Conservation (phyloP, 164 flowering plant genomes). For the Aristolochia fimbriata region DNA sequence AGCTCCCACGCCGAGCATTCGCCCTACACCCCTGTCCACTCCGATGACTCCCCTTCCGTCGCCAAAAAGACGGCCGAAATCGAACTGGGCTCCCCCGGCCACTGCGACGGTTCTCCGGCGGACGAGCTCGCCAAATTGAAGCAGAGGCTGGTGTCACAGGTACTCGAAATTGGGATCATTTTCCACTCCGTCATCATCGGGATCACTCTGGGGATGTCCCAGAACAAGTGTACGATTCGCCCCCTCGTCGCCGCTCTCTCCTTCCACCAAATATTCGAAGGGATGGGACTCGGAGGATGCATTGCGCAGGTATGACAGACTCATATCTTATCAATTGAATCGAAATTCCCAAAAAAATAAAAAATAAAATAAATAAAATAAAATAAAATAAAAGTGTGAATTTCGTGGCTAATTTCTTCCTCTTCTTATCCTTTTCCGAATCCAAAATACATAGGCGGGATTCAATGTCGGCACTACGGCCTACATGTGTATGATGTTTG, state of each 20-base stretch:
- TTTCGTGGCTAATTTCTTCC: not conserved
- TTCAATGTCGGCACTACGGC: conserved; percentile 47
- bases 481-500: conserved; percentile 66
- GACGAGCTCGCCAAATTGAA: conserved; percentile 42
- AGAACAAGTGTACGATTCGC: conserved; percentile 56
- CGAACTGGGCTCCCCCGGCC: conserved; percentile 1
- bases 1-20: conserved; percentile 34
- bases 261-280: conserved; percentile 75
- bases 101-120: conserved; percentile 2
- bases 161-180: conserved; percentile 66
- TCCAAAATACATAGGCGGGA: conserved; percentile 62
- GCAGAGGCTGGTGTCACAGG: conserved; percentile 66
- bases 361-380: too few relatives aligned
- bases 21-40: conserved; percentile 23
- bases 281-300: conserved; percentile 86
- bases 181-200: conserved; percentile 76
- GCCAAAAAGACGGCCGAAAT: conserved; percentile 7
- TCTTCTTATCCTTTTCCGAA: not conserved
- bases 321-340: not conserved
- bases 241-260: conserved; percentile 68
- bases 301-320: conserved; percentile 61
- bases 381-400: too few relatives aligned
- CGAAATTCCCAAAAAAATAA: too few relatives aligned
- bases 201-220: conserved; percentile 76
- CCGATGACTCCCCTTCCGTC: not conserved